Conservation (phyloP, 768 basidiomycete genomes). For the Exidia glandulosa region DNA sequence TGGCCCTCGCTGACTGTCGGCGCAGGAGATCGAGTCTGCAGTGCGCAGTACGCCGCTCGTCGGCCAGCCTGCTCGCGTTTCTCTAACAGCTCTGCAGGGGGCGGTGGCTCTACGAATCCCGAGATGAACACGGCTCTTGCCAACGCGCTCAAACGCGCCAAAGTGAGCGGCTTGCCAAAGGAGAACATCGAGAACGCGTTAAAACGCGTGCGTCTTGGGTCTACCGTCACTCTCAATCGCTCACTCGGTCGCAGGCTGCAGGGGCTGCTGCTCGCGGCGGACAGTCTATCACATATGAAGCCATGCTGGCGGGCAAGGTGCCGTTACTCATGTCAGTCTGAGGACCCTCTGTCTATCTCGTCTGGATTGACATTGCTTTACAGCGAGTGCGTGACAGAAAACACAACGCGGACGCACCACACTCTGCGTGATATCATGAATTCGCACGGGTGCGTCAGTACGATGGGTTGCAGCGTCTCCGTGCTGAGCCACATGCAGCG, state of each 20-base stretch:
- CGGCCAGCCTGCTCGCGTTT: neutral
- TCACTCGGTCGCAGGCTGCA: constrained; percentile 25
- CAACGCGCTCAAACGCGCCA: constrained; percentile 42
- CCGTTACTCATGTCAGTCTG: constrained; percentile 46
- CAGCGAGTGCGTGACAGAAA: constrained; percentile 55
- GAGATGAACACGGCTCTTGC: constrained; percentile 43
- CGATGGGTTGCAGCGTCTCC: neutral
- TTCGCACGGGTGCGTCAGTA: constrained; percentile 31
- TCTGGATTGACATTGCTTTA: constrained; percentile 8
- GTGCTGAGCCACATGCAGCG: constrained; percentile 25
- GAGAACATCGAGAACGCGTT: constrained; percentile 58
- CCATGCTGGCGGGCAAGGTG: constrained; percentile 43
- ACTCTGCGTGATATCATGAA: constrained; percentile 42
- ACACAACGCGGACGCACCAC: constrained; percentile 49
- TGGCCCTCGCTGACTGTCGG: neutral
- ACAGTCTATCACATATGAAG: constrained; percentile 45
- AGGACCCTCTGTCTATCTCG: neutral
- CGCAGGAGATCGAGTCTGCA: constrained; percentile 53
- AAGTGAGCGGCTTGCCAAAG: constrained; percentile 49
- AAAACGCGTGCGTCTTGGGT: constrained; percentile 29
- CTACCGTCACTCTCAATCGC: neutral
- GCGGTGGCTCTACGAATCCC: constrained; percentile 46
- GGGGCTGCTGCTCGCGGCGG: constrained; percentile 25
- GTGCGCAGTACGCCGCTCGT: constrained; percentile 36
- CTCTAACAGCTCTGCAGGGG: constrained; percentile 20